Evolutionary conservation across 371 early-diverging fungal genomes (phyloP), one percentile per base, ranked within the genome.

Genomic region (Blakeslea trispora): DNA sequence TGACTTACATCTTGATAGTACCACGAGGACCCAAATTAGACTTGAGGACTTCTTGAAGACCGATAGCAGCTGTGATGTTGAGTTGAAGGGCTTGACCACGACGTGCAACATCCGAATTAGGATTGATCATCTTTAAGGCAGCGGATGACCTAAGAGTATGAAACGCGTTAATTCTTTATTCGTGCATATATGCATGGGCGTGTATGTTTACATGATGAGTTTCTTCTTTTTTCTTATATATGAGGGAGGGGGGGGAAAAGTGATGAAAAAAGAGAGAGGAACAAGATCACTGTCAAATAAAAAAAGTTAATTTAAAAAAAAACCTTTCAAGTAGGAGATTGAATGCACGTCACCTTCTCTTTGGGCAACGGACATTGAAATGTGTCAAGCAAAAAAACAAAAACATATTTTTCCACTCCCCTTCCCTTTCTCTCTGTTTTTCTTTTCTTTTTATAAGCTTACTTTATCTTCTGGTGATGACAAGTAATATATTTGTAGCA

Each of bases 21-120:
- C 99, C 99, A 77, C 95, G 91, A 7, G 99, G 99, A 18, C 99
- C 99, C 44, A 99, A 86, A 77, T 98, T 98, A 44, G 97, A 90
- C 66, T 88, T 89, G 49, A 99, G 81, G 15, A 99, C 96, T 53
- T 94, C 93, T 75, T 93, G 93, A 53, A 99, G 82, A 45, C 99
- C 98, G 24, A 90, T 79, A 19, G 98, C 99, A 43, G 99, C 98
- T 55, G 89, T 91, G 72, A 97, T 95, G 82, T 99, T 99, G 70
- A 99, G 79, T 69, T 89, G 89, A 28, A 99, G 88, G 19, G 99
- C 99, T 81, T 99, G 99, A 64, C 99, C 99, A 65, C 95, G 91
- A 63, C 98, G 83, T 60, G 96, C 95, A 56, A 98, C 97, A 81
- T 98, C 99, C 52, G 98, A 91, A 68, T 97, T 97, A 46, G 99